Evolutionary conservation across 192 early-diverging fungal species (phyloP).

Genomic region (Spizellomyces sp.): DNA sequence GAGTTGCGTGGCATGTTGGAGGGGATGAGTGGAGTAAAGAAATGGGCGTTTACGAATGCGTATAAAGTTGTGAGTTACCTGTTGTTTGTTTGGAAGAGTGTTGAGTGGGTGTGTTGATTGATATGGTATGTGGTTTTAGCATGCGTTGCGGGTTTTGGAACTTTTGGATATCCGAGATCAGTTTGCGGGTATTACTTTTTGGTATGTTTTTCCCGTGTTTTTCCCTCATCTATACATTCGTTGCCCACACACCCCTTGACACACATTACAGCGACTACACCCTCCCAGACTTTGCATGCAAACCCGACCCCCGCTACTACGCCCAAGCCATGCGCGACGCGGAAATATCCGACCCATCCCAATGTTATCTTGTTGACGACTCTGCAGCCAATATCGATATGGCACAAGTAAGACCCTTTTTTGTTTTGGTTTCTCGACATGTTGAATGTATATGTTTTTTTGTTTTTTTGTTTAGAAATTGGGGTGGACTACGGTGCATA

Average conservation of each 20-base stretch:
- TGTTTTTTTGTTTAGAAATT: conserved; percentile 11
- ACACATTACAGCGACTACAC: conserved; percentile 56
- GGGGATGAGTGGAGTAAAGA: conserved; percentile 46
- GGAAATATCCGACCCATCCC: conserved; percentile 50
- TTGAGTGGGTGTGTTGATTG: neutral
- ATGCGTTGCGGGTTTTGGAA: conserved; percentile 68
- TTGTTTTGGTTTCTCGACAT: neutral
- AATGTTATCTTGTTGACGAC: conserved; percentile 82
- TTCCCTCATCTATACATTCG: neutral
- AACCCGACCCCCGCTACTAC: conserved; percentile 60
- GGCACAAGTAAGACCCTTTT: conserved; percentile 35
- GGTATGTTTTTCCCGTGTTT: conserved; percentile 6
- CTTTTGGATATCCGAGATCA: conserved; percentile 66
- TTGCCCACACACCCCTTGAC: neutral
- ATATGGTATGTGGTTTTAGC: conserved; percentile 32
- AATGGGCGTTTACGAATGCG: conserved; percentile 84
- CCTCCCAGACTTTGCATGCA: conserved; percentile 70
- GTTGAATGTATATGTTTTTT: neutral
- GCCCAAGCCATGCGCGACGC: conserved; percentile 70
- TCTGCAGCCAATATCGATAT: conserved; percentile 64
- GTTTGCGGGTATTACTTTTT: conserved; percentile 77
- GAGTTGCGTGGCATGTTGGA: conserved; percentile 65
- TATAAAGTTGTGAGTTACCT: conserved; percentile 42
- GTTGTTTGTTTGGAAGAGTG: conserved; percentile 27
- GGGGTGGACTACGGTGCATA: conserved; percentile 54